Evolutionary conservation across 2,329 filamentous ascomycete species (phyloP).

Genomic region (Didymella lethalis): DNA sequence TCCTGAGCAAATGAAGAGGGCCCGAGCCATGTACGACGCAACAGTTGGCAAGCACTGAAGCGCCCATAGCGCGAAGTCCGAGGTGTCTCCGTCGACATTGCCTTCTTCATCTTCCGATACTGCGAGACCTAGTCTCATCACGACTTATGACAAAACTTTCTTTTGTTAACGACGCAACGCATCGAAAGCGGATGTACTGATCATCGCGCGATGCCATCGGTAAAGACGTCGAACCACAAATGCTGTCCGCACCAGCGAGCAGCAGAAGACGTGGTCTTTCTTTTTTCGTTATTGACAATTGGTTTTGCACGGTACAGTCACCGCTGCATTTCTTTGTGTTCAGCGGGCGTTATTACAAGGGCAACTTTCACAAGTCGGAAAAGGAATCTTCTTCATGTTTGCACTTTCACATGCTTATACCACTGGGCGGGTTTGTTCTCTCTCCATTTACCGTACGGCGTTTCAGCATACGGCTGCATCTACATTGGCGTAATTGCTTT

Average conservation of each 20-base stretch:
- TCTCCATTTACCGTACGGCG: constrained; percentile 25
- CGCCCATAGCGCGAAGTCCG: not conserved
- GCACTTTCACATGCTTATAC: constrained; percentile 34
- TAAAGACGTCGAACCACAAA: constrained; percentile 4
- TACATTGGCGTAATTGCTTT: constrained; percentile 25
- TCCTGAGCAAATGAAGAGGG: constrained; percentile 48
- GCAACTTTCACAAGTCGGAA: constrained; percentile 39
- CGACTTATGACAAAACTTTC: constrained; percentile 30
- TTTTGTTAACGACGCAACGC: constrained; percentile 28
- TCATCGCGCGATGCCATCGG: constrained; percentile 4
- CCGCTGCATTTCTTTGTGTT: constrained; percentile 11
- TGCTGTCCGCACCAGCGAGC: not conserved
- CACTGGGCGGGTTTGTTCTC: constrained; percentile 26
- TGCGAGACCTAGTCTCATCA: constrained; percentile 18
- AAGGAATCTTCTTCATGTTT: constrained; percentile 23
- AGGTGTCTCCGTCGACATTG: no score
- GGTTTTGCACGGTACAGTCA: constrained; percentile 2
- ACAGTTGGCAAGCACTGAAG: constrained; percentile 29
- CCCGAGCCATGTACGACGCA: constrained; percentile 47
- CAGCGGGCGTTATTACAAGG: constrained; percentile 40
- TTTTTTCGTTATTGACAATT: constrained; percentile 13
- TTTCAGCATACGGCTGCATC: constrained; percentile 34
- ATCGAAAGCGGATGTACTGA: constrained; percentile 18
- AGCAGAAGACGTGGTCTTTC: constrained; percentile 12
- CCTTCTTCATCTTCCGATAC: not conserved